Conservation (phyloP, 139 green algal genomes). For the Zygnema circumcarinatum region DNA sequence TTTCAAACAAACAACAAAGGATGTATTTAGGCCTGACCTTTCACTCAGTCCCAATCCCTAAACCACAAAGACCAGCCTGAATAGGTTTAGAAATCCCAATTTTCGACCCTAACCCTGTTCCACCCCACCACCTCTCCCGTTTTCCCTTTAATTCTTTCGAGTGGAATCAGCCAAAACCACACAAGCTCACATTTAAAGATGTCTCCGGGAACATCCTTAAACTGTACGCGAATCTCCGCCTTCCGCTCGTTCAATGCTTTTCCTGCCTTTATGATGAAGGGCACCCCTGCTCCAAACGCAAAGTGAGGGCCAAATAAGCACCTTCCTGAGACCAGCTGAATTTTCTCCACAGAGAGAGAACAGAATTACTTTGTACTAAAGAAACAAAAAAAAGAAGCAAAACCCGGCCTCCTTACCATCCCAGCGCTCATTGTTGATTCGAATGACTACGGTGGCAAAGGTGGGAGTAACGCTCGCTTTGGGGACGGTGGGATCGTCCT, state of each 20-base stretch:
- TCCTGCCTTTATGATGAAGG: conserved; percentile 77
- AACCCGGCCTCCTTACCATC: conserved; percentile 54
- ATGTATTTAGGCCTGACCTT: too few species aligned
- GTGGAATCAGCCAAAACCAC: too few species aligned
- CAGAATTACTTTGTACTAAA: too few species aligned
- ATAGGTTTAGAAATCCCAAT: too few species aligned
- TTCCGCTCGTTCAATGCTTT: conserved; percentile 87
- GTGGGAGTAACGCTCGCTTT: conserved; percentile 82
- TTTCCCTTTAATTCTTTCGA: too few species aligned
- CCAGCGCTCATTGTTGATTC: conserved; percentile 90
- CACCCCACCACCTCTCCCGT: too few species aligned
- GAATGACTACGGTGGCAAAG: conserved; percentile 80
- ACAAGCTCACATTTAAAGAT: conserved; percentile 63
- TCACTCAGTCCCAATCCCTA: too few species aligned
- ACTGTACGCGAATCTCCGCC: conserved; percentile 71
- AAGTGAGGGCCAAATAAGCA: neutral
- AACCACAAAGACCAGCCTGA: too few species aligned
- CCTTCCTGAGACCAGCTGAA: too few species aligned
- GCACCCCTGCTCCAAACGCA: conserved; percentile 42
- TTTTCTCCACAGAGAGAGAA: too few species aligned
- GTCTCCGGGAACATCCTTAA: conserved; percentile 62
- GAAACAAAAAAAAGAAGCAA: too few species aligned
- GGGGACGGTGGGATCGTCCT: conserved; percentile 90
- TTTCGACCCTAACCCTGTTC: too few species aligned
- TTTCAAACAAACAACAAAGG: neutral